Evolutionary conservation across 352 stramenopile genomes (phyloP).

Genomic region (Phytophthora litchii): DNA sequence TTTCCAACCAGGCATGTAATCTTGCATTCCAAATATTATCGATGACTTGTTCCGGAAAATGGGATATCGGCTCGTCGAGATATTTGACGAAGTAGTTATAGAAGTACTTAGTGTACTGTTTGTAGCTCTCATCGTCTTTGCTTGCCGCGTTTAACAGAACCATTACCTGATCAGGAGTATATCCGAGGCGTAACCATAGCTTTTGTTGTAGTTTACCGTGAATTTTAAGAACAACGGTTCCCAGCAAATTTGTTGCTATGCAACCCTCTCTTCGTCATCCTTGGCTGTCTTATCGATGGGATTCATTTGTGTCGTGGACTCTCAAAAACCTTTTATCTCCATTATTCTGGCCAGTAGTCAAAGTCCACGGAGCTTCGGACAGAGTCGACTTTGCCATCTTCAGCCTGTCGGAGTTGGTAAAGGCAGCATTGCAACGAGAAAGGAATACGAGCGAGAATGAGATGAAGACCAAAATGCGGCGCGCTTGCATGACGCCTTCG

Average conservation of each 20-base stretch:
- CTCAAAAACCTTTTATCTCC: neutral
- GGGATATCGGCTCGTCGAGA: conserved; percentile 3
- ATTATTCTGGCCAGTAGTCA: neutral
- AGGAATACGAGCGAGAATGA: neutral
- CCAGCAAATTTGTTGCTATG: neutral
- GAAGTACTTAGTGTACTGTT: neutral
- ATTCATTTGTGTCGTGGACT: neutral
- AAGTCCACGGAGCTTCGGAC: neutral
- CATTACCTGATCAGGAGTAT: neutral
- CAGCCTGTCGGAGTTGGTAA: neutral
- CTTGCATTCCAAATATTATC: conserved; percentile 1
- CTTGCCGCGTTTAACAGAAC: neutral
- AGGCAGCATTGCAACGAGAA: neutral
- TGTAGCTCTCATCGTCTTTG: neutral
- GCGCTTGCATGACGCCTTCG: neutral
- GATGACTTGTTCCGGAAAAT: neutral
- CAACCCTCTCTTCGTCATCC: neutral
- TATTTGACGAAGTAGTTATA: neutral
- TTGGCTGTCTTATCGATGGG: too few species aligned
- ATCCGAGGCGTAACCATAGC: neutral
- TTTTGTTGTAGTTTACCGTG: neutral
- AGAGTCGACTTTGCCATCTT: too few species aligned
- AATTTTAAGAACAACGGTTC: neutral
- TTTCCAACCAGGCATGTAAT: neutral
- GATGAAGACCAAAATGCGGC: neutral